Percentiles rank a stretch among this genome's conserved stretches.
phyloP scores from a whole-genome alignment of 192 early-diverging fungal genomes.

The Umbelopsis isabellina region DNA sequence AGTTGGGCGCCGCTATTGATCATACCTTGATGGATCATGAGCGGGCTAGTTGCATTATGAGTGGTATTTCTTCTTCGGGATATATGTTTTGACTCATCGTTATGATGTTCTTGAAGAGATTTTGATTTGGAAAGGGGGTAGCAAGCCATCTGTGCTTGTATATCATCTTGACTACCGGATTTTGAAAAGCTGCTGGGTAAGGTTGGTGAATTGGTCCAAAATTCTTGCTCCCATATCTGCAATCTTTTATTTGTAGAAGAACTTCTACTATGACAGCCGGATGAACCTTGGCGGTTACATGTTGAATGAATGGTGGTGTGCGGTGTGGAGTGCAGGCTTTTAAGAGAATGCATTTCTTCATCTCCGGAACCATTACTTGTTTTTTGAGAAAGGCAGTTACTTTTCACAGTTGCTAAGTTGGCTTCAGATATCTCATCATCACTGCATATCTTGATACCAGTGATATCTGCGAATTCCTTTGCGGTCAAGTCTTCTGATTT shows the following conservation, averaged over 20 bases:
- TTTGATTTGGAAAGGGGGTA: not conserved
- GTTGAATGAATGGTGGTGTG: not conserved
- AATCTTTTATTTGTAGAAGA: not conserved
- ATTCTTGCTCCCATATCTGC: slow-evolving; percentile 16
- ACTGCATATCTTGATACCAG: slow-evolving; percentile 31
- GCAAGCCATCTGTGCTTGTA: not conserved
- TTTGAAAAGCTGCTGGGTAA: not conserved
- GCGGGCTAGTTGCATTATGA: not conserved
- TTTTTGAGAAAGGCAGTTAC: not conserved
- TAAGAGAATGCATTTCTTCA: not conserved
- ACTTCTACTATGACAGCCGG: slow-evolving; percentile 4
- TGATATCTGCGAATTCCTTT: slow-evolving; percentile 41
- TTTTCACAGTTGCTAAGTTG: not conserved
- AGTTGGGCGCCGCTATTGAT: too few species aligned
- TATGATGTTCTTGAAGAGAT: not conserved
- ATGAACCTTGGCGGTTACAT: not conserved
- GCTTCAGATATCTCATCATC: not conserved
- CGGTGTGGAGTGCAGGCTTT: not conserved
- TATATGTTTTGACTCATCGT: not conserved
- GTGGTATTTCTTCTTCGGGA: not conserved
- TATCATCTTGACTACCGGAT: not conserved
- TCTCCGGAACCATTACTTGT: not conserved
- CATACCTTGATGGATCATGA: not conserved
- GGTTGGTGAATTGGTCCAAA: not conserved
- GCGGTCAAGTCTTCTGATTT: slow-evolving; percentile 43